Conservation (phyloP, 352 stramenopile species). For the Peronosclerospora sorghi region DNA sequence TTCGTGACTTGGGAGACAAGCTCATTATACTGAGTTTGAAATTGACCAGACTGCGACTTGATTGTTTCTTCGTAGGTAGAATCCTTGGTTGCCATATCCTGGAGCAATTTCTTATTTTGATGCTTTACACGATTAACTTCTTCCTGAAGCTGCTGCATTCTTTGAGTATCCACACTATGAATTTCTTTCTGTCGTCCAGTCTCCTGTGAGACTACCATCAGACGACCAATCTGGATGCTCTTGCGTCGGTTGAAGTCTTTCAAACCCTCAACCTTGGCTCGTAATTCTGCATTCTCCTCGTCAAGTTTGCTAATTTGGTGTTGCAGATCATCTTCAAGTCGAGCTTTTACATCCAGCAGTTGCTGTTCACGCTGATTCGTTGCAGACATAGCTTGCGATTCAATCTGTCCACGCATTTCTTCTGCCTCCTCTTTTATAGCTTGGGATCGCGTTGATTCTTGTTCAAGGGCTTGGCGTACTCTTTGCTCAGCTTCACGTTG, state of each 20-base stretch:
- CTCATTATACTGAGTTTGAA: slow-evolving; percentile 49
- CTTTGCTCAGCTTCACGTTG: slow-evolving; percentile 27
- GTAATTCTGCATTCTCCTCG: slow-evolving; percentile 31
- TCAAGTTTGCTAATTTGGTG: slow-evolving; percentile 26
- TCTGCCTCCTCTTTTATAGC: slow-evolving; percentile 29
- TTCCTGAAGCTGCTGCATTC: slow-evolving; percentile 29
- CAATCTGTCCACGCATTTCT: slow-evolving; percentile 28
- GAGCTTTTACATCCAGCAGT: slow-evolving; percentile 34
- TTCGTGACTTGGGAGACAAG: slow-evolving; percentile 40
- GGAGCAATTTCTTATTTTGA: slow-evolving; percentile 33
- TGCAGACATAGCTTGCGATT: slow-evolving; percentile 27
- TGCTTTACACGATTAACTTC: slow-evolving; percentile 24
- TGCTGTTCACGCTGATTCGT: slow-evolving; percentile 43
- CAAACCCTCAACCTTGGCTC: slow-evolving; percentile 31
- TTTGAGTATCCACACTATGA: slow-evolving; percentile 14
- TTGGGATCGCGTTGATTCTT: slow-evolving; percentile 24
- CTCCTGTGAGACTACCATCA: slow-evolving; percentile 39
- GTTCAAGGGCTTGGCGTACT: slow-evolving; percentile 27
- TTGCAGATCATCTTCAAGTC: slow-evolving; percentile 26
- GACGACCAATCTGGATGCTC: slow-evolving; percentile 36
- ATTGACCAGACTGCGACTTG: slow-evolving; percentile 33
- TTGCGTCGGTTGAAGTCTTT: slow-evolving; percentile 42
- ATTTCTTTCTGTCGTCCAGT: slow-evolving; percentile 17
- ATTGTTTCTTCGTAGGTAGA: slow-evolving; percentile 32
- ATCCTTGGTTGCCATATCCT: slow-evolving; percentile 39